Evolutionary conservation across 192 early-diverging fungal species (phyloP).

Genomic region (Phlyctochytrium bullatum): DNA sequence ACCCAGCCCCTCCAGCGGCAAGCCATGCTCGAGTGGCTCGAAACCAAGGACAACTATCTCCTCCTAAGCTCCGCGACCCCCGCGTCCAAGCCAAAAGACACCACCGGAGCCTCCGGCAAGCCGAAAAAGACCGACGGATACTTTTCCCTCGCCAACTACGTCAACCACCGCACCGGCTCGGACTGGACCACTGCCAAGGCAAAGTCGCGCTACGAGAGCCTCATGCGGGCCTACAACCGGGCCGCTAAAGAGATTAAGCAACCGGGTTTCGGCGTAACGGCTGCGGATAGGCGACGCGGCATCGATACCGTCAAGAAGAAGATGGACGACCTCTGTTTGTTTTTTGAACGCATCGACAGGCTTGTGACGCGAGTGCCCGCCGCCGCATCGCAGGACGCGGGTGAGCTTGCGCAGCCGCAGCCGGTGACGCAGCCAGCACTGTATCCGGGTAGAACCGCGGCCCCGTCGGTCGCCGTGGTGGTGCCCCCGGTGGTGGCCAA

Average conservation of each 20-base stretch:
- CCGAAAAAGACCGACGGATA: constrained; percentile 1
- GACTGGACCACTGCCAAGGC: background rate
- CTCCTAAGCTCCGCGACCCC: background rate
- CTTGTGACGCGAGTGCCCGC: background rate
- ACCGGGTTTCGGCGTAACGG: background rate
- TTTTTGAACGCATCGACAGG: background rate
- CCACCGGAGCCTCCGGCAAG: background rate
- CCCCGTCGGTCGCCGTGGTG: too few relatives aligned
- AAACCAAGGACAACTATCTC: background rate
- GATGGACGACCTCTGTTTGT: background rate
- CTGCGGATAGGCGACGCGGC: background rate
- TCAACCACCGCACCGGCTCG: background rate
- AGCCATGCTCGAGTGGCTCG: background rate
- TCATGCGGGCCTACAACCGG: background rate
- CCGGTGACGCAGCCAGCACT: background rate
- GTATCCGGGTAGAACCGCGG: too few relatives aligned
- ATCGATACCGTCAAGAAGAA: background rate
- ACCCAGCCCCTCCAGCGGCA: background rate
- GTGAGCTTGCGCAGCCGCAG: background rate
- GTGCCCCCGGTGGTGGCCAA: too few relatives aligned
- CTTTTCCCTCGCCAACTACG: background rate
- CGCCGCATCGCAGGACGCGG: background rate
- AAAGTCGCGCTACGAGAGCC: background rate
- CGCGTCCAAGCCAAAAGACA: background rate
- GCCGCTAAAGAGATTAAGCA: background rate